Base-by-base conservation (phyloP, 2,329 filamentous ascomycete species). In the Arthrobotrys pseudoclavata region DNA sequence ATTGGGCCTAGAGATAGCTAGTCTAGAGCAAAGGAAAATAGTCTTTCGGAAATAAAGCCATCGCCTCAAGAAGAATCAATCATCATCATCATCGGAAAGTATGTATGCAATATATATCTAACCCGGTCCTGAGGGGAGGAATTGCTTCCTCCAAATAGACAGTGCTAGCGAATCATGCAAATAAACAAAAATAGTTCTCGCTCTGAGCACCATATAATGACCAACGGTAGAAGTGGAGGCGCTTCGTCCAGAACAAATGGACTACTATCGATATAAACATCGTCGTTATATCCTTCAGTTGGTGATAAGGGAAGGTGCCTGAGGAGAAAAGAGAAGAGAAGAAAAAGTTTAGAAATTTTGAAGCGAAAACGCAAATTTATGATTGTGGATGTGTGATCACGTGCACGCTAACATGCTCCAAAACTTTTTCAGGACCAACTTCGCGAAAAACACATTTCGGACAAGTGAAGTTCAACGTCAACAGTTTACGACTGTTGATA, bases 71-170 rank as follows among this genome's bases (percentile, higher is more conserved):
- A 45, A 15, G 29, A 63, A 76, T 31, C 42, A 45, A 45, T 45
- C 42, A 10, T n/a, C 7, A 9, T 34, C 31, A 42, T 42, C 10
- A 42, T 15, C n/a, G n/a, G 4, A 5, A 45, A n/a, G 40, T 52
- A 77, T 77, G 74, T 77, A 62, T 77, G 74, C 74, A 77, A 79
- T 79, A 67, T 74, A 53, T 79, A 79, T 70, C 75, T 70, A 79
- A 79, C 75, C 6, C 75, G 63, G 63, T 79, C 75, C 63, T 72
- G 55, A 69, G 26, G 40, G 40, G 60, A 70, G 47, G 34, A 47
- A 29, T 15, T 20, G 22, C 24, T n/a, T 37, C 40, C 62, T 68
- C 66, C 40, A 64, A 55, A 72, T 69, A 79, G 75, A 79, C 63
- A 69, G 75, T 67, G 62, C 75, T 79, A 79, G 75, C 75, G 75